Base-by-base conservation (phyloP, 2,329 filamentous ascomycete genomes). In the Fusarium piperis region DNA sequence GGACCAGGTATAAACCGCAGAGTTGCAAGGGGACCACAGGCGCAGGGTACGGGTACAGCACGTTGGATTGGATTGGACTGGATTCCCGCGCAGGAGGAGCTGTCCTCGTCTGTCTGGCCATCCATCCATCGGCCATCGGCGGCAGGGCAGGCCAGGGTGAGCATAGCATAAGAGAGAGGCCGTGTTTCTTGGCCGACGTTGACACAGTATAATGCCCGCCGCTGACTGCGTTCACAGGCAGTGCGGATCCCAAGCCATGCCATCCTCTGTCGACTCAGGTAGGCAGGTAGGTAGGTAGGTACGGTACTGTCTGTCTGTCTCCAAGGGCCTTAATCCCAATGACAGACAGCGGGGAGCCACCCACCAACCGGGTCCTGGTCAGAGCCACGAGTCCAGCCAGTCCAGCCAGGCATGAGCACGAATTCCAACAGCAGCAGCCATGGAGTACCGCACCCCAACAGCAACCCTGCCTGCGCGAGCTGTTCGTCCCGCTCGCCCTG, bases 331-430 rank as follows among this genome's bases (percentile, higher is more conserved):
- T 72, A 38, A 61, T 62, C 60, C 66, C 68, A 64, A 75, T 75
- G 68, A 73, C 64, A 71, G 70, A 70, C 74, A 76, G 74, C 72
- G 74, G 74, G 74, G 72, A 74, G 67, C 64, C 67, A 73, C 66
- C 74, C 63, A 73, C 72, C 67, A 76, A 73, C 74, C 70, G 68
- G 73, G 74, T 70, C 74, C 74, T 64, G 38, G 74, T 70, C 66
- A 75, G 59, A 74, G 73, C 70, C 72, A 73, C 67, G 73, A 75
- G 63, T 60, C 65, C 58, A 48, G 44, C 44, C 44, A 28, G 44
- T 48, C 44, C 28, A 51, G 44, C 16, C 44, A 67, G 66, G 70
- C 70, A 70, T 73, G 70, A 67, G 70, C 38, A 56, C 57, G 62
- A 67, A 67, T 73, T 73, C 70, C 66, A 71, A 13, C 12, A 51